These are phyloP conservation scores for Claviceps quebecensis DNA, from an alignment of 2,329 filamentous ascomycete genomes.

Conservation along the genomic window DNA sequence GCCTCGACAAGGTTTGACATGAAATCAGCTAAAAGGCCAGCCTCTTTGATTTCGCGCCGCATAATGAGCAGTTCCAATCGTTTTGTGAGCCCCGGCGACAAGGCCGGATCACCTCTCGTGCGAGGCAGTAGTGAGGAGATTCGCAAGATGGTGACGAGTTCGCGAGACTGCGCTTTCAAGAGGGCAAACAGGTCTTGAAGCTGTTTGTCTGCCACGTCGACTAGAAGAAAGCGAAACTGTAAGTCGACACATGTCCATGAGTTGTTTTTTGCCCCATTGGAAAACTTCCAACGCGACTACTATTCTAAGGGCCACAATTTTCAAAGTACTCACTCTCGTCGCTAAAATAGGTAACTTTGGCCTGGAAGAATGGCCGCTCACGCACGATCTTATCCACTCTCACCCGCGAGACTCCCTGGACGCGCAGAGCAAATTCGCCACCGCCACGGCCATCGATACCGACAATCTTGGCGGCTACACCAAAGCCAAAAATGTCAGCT, in stretches of 20 bases:
- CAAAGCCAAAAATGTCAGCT: constrained; percentile 68
- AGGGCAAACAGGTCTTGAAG: constrained; percentile 60
- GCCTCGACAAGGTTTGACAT: constrained; percentile 89
- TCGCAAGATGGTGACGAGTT: constrained; percentile 71
- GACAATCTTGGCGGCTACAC: constrained; percentile 65
- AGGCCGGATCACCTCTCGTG: constrained; percentile 43
- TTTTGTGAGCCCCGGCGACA: constrained; percentile 76
- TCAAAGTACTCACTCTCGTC: constrained; percentile 44
- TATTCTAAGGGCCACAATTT: not conserved
- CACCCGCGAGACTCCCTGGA: constrained; percentile 73
- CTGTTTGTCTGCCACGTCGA: constrained; percentile 36
- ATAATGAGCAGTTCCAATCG: constrained; percentile 79
- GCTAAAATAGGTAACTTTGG: constrained; percentile 55
- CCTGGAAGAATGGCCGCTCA: constrained; percentile 78
- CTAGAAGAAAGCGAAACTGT: constrained; percentile 8
- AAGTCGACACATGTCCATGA: not conserved
- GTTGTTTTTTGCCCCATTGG: not conserved
- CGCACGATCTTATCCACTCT: constrained; percentile 50
- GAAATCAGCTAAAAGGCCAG: constrained; percentile 80
- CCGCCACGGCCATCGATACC: constrained; percentile 63
- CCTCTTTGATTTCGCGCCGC: constrained; percentile 67
- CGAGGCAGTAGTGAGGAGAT: constrained; percentile 74
- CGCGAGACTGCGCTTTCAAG: constrained; percentile 71
- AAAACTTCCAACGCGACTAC: not conserved
- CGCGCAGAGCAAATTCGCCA: constrained; percentile 67